Evolutionary conservation across 805 yeast genomes (phyloP), one percentile per base, ranked within the genome.

Genomic region (Zygoascus bituminiphila): DNA sequence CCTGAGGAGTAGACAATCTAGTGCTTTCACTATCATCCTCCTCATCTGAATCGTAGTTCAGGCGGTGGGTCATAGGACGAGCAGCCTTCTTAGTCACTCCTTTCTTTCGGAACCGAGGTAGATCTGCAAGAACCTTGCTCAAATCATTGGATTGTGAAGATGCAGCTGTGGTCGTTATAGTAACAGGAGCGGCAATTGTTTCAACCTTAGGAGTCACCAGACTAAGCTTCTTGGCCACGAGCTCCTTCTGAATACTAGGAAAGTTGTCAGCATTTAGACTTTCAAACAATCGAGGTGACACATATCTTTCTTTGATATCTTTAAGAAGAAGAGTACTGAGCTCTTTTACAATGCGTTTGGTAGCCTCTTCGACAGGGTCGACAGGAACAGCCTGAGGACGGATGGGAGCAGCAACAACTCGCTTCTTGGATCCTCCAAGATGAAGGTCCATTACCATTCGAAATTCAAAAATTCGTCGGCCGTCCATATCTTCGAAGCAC

Each of bases 241-340:
- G 17, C 51, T 24, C 15, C 33, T 29, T 7, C 7, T 29, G 10
- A 12, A 12, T 29, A 15, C 47, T 45, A 25, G 24, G 33, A 29
- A 54, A 57, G 15, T 58, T 44, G 7, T 47, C 76, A 36, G 79
- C 81, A 49, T 77, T 74, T 54, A 88, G 69, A 17, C 75, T 64
- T 25, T 81, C 81, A 47, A 84, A 69, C 15, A 88, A 76, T 1
- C 74, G 71, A 0, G 93, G 87, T 0, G 84, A 88, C 21, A 86
- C 74, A 2, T 84, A 66, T 51, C 87, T 76, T 57, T 81, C 91
- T 54, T 84, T 72, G 21, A 88, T 76, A 64, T 88, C 95, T 51
- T 82, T 82, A 19, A 79, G 67, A 41, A 88, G 62, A 42, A 81
- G 79, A 9, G 70, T 67, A 51, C 77, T 78, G 45, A 88, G 71